Evolutionary conservation across 768 basidiomycete genomes (phyloP).

Genomic region (Leucogyrophana mollusca): DNA sequence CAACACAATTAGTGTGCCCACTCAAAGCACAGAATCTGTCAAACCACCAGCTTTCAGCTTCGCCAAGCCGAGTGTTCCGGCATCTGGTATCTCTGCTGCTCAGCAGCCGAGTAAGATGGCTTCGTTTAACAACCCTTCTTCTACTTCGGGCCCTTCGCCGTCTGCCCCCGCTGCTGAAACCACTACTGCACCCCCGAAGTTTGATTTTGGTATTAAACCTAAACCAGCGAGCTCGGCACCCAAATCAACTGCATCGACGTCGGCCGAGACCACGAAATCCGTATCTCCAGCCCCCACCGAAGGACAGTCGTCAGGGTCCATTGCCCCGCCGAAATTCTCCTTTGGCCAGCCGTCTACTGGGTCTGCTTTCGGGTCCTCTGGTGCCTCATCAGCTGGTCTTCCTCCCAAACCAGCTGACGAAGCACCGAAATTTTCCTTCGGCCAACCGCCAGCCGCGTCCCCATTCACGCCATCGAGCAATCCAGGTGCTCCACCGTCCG

Average conservation of each 20-base stretch:
- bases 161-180: conserved; percentile 1
- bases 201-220: conserved; percentile 8
- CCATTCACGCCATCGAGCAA: conserved; percentile 18
- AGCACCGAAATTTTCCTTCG: conserved; percentile 19
- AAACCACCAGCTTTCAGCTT: conserved; percentile 13
- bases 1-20: background rate
- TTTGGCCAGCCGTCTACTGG: conserved; percentile 19
- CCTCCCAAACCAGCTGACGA: conserved; percentile 14
- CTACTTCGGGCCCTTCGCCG: conserved; percentile 10
- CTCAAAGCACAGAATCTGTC: conserved; percentile 6
- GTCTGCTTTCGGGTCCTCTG: conserved; percentile 3
- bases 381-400: conserved; percentile 6
- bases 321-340: conserved; percentile 19
- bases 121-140: conserved; percentile 1
- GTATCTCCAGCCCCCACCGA: too few relatives aligned
- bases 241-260: conserved; percentile 10
- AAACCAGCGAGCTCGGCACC: conserved; percentile 2
- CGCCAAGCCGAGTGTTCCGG: conserved; percentile 16
- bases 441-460: conserved; percentile 18
- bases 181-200: conserved; percentile 6
- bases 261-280: conserved; percentile 7
- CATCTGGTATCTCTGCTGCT: conserved; percentile 14
- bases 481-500: conserved; percentile 14
- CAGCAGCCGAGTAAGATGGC: conserved; percentile 2
- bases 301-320: conserved; percentile 11